Evolutionary conservation across 1,284 basidiomycete genomes (phyloP).

Genomic region (Athelia sp.): DNA sequence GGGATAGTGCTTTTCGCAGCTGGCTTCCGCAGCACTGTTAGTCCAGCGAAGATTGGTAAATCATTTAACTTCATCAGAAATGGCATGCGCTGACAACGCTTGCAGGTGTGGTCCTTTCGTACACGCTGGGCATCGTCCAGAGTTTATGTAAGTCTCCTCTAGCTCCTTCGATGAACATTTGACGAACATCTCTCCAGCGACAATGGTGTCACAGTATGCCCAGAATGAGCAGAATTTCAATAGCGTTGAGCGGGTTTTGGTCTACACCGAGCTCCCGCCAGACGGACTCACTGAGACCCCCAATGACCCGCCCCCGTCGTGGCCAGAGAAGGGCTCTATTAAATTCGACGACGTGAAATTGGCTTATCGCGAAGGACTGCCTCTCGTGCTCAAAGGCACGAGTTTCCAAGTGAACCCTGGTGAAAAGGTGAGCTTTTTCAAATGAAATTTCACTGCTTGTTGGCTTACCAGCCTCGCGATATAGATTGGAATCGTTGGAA

Average conservation of each 20-base stretch:
- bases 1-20: conserved; percentile 68
- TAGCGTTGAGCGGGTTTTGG: conserved; percentile 61
- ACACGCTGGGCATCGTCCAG: conserved; percentile 55
- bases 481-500: conserved; percentile 71
- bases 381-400: conserved; percentile 67
- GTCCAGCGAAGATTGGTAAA: conserved; percentile 45
- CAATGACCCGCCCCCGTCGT: conserved; percentile 52
- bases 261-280: conserved; percentile 48
- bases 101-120: conserved; percentile 48
- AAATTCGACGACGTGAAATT: conserved; percentile 59
- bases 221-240: conserved; percentile 70
- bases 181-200: conserved; percentile 29
- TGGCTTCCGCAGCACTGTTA: conserved; percentile 44
- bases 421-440: conserved; percentile 51
- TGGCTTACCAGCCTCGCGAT: not conserved
- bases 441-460: too few species aligned
- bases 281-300: conserved; percentile 40
- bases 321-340: conserved; percentile 65
- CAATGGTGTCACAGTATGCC: conserved; percentile 53
- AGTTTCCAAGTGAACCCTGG: conserved; percentile 61
- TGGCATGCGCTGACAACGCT: too few species aligned
- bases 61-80: not conserved
- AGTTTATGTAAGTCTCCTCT: conserved; percentile 40
- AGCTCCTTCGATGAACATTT: not conserved
- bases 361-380: conserved; percentile 67